Evolutionary conservation across 1,284 basidiomycete species (phyloP), one percentile per base, ranked within the genome.

Genomic region (Ustilago nuda): DNA sequence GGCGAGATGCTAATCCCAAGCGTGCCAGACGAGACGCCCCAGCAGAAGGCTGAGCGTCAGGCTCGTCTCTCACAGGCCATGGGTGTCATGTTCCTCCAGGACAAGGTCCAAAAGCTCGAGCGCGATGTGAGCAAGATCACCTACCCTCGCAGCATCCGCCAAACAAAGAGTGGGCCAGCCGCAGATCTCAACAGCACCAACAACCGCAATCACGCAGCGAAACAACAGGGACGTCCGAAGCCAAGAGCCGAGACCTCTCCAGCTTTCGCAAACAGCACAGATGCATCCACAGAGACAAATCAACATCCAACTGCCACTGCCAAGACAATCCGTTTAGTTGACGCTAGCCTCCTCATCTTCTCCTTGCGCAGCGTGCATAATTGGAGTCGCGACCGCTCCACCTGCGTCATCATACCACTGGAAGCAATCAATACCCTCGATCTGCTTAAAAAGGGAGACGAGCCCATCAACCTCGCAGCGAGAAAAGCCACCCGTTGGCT

Each of bases 361-460:
- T 92, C 92, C 0, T 88, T 94, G 17, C 90, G 91, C 64, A 90
- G 92, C 66, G 89, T 96, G 63, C 93, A 93, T 87, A 90, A 90
- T 61, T 93, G 94, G 89, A 87, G 90, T 82, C 91, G 92, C 1
- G 90, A 90, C 2, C 87, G 91, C 36, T 86, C 91, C 77, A 90
- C 93, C 86, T 84, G 92, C 63, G 83, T 95, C 62, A 90, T 97
- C 65, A 88, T 97, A 45, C 94, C 94, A 1, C 89, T 93, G 27
- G 94, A 96, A 90, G 94, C 92, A 6, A 89, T 96, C 36, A 94
- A 94, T 82, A 96, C 94, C 0, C 90, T 97, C n/a, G 94, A 97
- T 85, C 88, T 95, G 6, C 90, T 96, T 78, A 97, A 97, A 89
- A 96, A 95, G 85, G 94, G 94, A 1, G 91, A 91, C 0, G 91